phyloP scores from a whole-genome alignment of 1,139 yeast genomes.

The Debaryomycetaceae sp. region DNA sequence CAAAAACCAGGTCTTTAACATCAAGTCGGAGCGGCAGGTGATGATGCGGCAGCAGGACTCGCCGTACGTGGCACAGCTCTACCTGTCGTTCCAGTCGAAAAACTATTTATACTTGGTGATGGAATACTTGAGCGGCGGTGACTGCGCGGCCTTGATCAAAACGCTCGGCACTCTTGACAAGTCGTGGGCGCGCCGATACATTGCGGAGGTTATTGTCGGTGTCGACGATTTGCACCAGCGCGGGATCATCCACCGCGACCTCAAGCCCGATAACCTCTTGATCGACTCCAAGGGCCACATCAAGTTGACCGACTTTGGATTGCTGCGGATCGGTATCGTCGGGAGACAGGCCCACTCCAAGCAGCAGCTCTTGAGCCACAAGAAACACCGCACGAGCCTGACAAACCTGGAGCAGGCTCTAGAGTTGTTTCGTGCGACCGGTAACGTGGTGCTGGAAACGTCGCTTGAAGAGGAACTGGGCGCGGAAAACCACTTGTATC shows the following conservation, averaged over 20 bases:
- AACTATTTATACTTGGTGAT: conserved; percentile 85
- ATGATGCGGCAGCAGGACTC: conserved; percentile 96
- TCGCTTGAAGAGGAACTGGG: conserved; percentile 18
- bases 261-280: conserved; percentile 87
- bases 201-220: conserved; percentile 85
- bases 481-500: conserved; percentile 15
- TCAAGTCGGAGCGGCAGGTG: conserved; percentile 88
- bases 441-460: conserved; percentile 4
- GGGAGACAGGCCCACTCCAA: conserved; percentile 49
- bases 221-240: conserved; percentile 79
- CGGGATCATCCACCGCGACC: conserved; percentile 89
- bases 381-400: conserved; percentile 30
- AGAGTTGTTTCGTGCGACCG: conserved; percentile 25
- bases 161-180: conserved; percentile 73
- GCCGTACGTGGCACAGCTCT: conserved; percentile 86
- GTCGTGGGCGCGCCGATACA: conserved; percentile 79
- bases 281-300: conserved; percentile 83
- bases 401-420: conserved; percentile 32
- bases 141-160: conserved; percentile 77
- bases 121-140: conserved; percentile 97
- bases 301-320: conserved; percentile 89
- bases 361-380: not conserved
- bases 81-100: conserved; percentile 79
- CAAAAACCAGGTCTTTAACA: conserved; percentile 90
- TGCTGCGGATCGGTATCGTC: conserved; percentile 80